A percentile compares a stretch with the other conserved stretches of the same genome.
Evolutionary conservation across 176 grass and related monocot genomes (phyloP).

Genomic region (Aegilops bicornis): DNA sequence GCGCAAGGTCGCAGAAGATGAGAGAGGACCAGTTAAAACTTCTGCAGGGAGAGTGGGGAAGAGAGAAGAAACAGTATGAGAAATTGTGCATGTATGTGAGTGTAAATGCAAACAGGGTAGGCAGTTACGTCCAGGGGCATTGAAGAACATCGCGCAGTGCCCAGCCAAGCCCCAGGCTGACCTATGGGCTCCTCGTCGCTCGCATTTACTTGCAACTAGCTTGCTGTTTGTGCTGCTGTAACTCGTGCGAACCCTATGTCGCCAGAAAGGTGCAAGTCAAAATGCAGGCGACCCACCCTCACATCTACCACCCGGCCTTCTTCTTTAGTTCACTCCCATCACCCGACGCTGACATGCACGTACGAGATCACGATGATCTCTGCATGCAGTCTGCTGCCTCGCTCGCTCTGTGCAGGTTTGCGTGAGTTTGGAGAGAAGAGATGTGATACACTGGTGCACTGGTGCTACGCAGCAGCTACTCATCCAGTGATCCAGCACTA

Average conservation of each 20-base stretch:
- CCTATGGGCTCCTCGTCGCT: background rate
- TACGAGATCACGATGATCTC: slow-evolving; percentile 18
- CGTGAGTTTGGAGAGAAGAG: slow-evolving; percentile 50
- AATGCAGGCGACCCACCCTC: slow-evolving; percentile 33
- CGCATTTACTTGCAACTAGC: slow-evolving; percentile 35
- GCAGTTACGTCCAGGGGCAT: slow-evolving; percentile 22
- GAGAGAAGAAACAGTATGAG: background rate
- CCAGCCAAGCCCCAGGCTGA: background rate
- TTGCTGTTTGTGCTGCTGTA: background rate
- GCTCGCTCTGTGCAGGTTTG: slow-evolving; percentile 23
- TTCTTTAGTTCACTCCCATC: slow-evolving; percentile 30
- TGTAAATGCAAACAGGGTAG: slow-evolving; percentile 13
- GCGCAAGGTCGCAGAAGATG: no score
- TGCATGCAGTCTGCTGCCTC: background rate
- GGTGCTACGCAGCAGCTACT: background rate
- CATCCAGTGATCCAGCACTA: background rate
- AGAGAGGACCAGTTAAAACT: no score
- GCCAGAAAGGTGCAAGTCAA: slow-evolving; percentile 45
- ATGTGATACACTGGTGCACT: slow-evolving; percentile 29
- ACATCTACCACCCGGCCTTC: slow-evolving; percentile 35
- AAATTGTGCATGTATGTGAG: background rate
- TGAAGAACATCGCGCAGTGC: slow-evolving; percentile 29
- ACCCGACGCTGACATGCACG: slow-evolving; percentile 5
- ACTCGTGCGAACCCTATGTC: slow-evolving; percentile 29
- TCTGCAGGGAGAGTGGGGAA: background rate